phyloP scores from a whole-genome alignment of 352 stramenopile genomes.

The Aphanomyces cochlioides region DNA sequence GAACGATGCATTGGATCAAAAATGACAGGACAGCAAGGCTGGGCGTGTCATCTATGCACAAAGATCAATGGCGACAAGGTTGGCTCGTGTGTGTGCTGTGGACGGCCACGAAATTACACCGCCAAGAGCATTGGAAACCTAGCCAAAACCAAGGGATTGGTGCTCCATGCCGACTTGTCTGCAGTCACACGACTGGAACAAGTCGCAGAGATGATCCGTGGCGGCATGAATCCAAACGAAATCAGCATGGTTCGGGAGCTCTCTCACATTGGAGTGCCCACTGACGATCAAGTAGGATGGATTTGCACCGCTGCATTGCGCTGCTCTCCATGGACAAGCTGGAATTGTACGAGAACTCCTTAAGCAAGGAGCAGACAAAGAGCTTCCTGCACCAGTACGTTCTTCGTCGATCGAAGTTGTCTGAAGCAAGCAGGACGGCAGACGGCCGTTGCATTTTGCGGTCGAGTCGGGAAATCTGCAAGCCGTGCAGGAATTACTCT shows the following conservation, averaged over 20 bases:
- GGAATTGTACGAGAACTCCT: constrained; percentile 19
- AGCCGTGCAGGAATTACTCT: constrained; percentile 26
- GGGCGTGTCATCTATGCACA: constrained; percentile 28
- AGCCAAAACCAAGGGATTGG: neutral
- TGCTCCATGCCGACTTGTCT: constrained; percentile 24
- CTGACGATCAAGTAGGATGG: constrained; percentile 16
- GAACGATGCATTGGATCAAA: neutral
- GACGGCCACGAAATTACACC: constrained; percentile 10
- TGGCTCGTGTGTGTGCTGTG: constrained; percentile 8
- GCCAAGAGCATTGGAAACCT: constrained; percentile 20
- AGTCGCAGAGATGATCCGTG: constrained; percentile 20
- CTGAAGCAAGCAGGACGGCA: neutral
- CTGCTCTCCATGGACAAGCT: constrained; percentile 24
- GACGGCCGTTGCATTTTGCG: constrained; percentile 15
- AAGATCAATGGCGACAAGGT: constrained; percentile 17
- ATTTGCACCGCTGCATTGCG: constrained; percentile 20
- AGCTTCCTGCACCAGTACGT: constrained; percentile 11
- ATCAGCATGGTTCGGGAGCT: constrained; percentile 11
- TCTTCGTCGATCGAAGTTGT: neutral
- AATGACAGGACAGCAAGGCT: constrained; percentile 6
- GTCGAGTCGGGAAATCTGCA: constrained; percentile 6
- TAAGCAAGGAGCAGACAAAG: constrained; percentile 16
- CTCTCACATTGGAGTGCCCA: neutral
- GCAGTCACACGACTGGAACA: constrained; percentile 16
- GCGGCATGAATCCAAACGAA: constrained; percentile 13